Evolutionary conservation across 1,139 yeast genomes (phyloP).

Genomic region (Tardiomyces blankii): DNA sequence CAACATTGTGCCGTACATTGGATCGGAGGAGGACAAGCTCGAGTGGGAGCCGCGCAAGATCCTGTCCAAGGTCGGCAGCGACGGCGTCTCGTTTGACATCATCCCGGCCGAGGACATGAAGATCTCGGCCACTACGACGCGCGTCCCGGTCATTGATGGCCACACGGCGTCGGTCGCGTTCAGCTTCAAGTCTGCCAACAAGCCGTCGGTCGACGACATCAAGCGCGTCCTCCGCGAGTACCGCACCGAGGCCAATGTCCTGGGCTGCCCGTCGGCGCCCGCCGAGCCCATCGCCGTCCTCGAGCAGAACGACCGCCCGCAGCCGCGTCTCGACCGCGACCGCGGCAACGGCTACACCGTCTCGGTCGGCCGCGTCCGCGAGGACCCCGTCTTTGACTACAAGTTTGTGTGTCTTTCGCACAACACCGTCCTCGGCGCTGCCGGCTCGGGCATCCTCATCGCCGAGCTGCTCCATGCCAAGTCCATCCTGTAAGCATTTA

Average conservation of each 20-base stretch:
- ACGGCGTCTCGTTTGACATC: constrained; percentile 43
- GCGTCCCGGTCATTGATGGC: constrained; percentile 96
- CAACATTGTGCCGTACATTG: constrained; percentile 85
- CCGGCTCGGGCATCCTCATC: constrained; percentile 96
- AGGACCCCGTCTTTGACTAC: constrained; percentile 84
- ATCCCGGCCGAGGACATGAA: constrained; percentile 61
- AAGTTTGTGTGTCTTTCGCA: constrained; percentile 96
- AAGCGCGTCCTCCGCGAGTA: constrained; percentile 61
- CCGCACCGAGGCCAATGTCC: constrained; percentile 69
- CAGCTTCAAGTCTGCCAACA: constrained; percentile 68
- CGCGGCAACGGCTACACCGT: constrained; percentile 93
- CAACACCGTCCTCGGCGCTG: constrained; percentile 97
- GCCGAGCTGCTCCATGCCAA: constrained; percentile 83
- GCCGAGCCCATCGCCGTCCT: constrained; percentile 81
- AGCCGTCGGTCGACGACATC: constrained; percentile 76
- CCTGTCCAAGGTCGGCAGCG: constrained; percentile 45
- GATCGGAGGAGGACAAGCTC: constrained; percentile 97
- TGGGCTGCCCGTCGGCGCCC: constrained; percentile 89
- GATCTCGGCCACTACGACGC: constrained; percentile 93
- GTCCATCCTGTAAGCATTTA: constrained; percentile 42
- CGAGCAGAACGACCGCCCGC: constrained; percentile 91
- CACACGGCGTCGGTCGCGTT: constrained; percentile 93
- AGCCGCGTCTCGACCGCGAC: constrained; percentile 94
- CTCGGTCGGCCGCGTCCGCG: constrained; percentile 88
- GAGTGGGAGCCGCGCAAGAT: constrained; percentile 98